Evolutionary conservation across 2,329 filamentous ascomycete species (phyloP), one percentile per base, ranked within the genome.

Genomic region (Hypomyces rosellus): DNA sequence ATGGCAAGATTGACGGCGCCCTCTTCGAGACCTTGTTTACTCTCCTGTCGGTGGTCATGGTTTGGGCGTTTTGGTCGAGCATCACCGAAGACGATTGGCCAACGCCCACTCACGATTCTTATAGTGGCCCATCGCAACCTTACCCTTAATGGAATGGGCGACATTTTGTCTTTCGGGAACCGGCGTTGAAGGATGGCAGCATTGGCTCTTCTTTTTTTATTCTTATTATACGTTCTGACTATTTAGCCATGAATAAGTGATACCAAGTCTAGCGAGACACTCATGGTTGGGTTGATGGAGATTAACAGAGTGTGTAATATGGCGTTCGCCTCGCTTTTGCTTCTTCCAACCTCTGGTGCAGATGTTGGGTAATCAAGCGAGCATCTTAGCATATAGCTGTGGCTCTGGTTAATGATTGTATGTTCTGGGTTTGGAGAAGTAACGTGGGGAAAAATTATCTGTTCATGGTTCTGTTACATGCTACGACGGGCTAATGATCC

Each of bases 21-120:
- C 71, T 99, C 1, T 99, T 99, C 68, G 82, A 96, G 68, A 95
- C 91, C 0, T 74, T 97, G 6, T 97, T 99, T 72, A 97, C 91
- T 0, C 75, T 96, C 1, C 72, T 92, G 12, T 78, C 91, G 0
- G 89, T 99, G 4, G 77, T 89, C 15, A 82, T 82, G 70, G 73
- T 96, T 57, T 99, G 93, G 91, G 69, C 88, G 51, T 99, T 99
- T 76, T 99, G 93, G 93, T 95, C 90, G 43, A 96, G 90, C 72
- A 99, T 99, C 62, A 99, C 93, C 14, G 93, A 99, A 71, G 93
- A 99, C 63, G 92, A 96, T 73, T 99, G 93, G 93, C 89, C 91
- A 15, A 78, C 79, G 69, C 72, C 75, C 34, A 69, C 67, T 9
- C 66, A 67, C 49, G 65, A 59, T 42, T 59, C 69, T 46, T 78